phyloP scores from a whole-genome alignment of 208 protist species.

The Phytomonas francai region DNA sequence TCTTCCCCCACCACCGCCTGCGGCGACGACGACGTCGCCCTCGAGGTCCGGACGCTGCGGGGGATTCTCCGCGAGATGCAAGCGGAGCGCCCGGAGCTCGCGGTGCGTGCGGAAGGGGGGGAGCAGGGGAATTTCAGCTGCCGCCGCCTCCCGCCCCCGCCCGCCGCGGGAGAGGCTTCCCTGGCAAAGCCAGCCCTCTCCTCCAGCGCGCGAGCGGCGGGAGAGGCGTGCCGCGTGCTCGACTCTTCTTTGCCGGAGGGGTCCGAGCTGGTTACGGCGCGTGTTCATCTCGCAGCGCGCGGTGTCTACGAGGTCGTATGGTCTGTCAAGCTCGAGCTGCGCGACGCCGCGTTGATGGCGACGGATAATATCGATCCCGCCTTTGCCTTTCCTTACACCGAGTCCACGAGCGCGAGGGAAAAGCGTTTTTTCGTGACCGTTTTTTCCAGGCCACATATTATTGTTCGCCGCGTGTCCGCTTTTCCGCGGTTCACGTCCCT shows the following conservation, averaged over 20 bases:
- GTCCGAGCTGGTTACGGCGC: slow-evolving; percentile 10
- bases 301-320: slow-evolving; percentile 61
- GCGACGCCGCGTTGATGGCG: slow-evolving; percentile 15
- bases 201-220: not conserved
- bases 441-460: slow-evolving; percentile 32
- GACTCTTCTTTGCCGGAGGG: no score
- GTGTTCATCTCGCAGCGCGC: slow-evolving; percentile 17
- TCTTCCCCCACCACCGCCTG: slow-evolving; percentile 46
- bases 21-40: slow-evolving; percentile 17
- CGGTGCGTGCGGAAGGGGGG: slow-evolving; percentile 15
- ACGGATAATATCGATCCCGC: slow-evolving; percentile 48
- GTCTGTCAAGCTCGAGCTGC: slow-evolving; percentile 33
- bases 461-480: slow-evolving; percentile 54
- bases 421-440: slow-evolving; percentile 26
- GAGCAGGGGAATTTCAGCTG: slow-evolving; percentile 34
- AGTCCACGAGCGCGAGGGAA: not conserved
- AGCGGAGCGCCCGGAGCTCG: slow-evolving; percentile 10
- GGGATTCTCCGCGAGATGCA: slow-evolving; percentile 44
- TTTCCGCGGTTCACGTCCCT: slow-evolving; percentile 33
- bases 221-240: not conserved
- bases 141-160: not conserved
- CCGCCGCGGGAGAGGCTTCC: not conserved
- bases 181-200: not conserved
- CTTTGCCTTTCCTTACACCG: slow-evolving; percentile 12
- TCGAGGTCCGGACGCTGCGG: slow-evolving; percentile 41